Evolutionary conservation across 2,329 filamentous ascomycete genomes (phyloP).

Genomic region (Aspergillus fumigatiaffinis): DNA sequence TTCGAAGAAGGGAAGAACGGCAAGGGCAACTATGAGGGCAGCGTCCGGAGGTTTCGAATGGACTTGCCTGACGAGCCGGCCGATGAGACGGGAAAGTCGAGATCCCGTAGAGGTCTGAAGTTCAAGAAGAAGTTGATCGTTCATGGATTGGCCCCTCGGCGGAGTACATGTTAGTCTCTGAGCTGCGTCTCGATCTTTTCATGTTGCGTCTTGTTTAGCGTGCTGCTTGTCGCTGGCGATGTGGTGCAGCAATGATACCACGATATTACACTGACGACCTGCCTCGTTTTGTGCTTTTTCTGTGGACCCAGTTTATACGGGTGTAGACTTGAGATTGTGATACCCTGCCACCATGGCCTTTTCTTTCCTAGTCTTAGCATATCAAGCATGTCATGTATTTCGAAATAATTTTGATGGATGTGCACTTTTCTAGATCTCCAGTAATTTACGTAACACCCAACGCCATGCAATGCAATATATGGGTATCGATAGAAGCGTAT

Average conservation of each 20-base stretch:
- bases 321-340: constrained; percentile 2
- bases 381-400: not conserved
- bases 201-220: not conserved
- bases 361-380: not conserved
- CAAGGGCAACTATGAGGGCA: constrained; percentile 40
- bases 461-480: constrained; percentile 9
- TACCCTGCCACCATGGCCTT: constrained; percentile 3
- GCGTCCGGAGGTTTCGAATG: constrained; percentile 44
- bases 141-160: not conserved
- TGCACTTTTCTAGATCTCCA: not conserved
- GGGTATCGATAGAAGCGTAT: constrained; percentile 8
- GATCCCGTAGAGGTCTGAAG: constrained; percentile 4
- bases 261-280: not conserved
- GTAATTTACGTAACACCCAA: constrained; percentile 1
- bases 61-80: constrained; percentile 35
- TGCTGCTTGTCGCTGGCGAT: not conserved
- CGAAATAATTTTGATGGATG: not conserved
- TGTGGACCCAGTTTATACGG: not conserved
- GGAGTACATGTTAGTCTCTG: not conserved
- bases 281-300: not conserved
- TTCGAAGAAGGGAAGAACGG: constrained; percentile 38
- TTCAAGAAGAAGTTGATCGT: constrained; percentile 13
- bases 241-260: not conserved
- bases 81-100: not conserved
- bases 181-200: not conserved